These are phyloP conservation scores for Coleophoma crateriformis DNA, from an alignment of 2,329 filamentous ascomycete species.

Conservation along the genomic window DNA sequence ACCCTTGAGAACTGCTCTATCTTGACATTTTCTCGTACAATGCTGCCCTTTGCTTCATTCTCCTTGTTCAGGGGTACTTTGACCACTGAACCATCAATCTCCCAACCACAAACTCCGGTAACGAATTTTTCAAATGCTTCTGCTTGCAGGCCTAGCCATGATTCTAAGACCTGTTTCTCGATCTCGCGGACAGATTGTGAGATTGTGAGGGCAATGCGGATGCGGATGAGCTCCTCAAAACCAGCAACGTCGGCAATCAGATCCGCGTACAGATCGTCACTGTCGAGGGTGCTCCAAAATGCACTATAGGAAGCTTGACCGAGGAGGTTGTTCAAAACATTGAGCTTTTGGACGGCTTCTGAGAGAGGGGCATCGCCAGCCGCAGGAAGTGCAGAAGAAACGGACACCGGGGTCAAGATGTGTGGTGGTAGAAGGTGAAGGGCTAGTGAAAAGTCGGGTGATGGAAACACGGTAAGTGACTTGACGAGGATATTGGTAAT, in stretches of 20 bases:
- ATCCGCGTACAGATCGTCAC: slow-evolving; percentile 92
- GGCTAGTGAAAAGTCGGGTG: slow-evolving; percentile 88
- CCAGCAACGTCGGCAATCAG: slow-evolving; percentile 89
- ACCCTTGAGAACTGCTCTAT: slow-evolving; percentile 80
- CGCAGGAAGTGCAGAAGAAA: slow-evolving; percentile 39
- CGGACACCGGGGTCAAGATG: slow-evolving; percentile 56
- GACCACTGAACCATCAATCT: slow-evolving; percentile 59
- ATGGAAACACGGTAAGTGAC: slow-evolving; percentile 93
- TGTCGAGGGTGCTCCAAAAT: slow-evolving; percentile 92
- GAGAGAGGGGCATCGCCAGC: slow-evolving; percentile 65
- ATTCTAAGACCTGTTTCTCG: slow-evolving; percentile 60
- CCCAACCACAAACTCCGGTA: slow-evolving; percentile 82
- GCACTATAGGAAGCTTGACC: slow-evolving; percentile 83
- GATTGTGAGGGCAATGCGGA: slow-evolving; percentile 83
- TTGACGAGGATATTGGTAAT: slow-evolving; percentile 99
- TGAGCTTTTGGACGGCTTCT: slow-evolving; percentile 75
- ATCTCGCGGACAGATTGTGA: slow-evolving; percentile 76
- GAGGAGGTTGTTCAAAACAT: slow-evolving; percentile 68
- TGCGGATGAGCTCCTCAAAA: slow-evolving; percentile 90
- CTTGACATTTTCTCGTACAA: slow-evolving; percentile 92
- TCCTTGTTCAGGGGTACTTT: slow-evolving; percentile 88
- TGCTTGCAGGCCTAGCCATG: slow-evolving; percentile 68
- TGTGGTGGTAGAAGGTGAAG: slow-evolving; percentile 90
- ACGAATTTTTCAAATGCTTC: slow-evolving; percentile 72
- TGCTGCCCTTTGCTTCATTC: slow-evolving; percentile 93